Evolutionary conservation across 306 rosid genomes (phyloP).

Genomic region (Vicia faba): DNA sequence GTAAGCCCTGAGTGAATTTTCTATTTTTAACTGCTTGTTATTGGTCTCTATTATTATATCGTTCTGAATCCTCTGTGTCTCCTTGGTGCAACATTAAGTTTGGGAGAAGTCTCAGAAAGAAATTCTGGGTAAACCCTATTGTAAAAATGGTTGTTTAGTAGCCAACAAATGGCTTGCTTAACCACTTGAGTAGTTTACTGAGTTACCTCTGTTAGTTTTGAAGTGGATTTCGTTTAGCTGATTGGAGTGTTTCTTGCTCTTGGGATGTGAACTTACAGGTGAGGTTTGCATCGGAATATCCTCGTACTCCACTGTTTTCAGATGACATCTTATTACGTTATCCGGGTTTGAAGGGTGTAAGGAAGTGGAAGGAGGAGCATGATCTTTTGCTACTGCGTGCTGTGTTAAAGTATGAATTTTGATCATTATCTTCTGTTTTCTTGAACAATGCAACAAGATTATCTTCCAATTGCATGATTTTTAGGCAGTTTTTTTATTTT

Average conservation of each 20-base stretch:
- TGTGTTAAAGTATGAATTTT: slow-evolving; percentile 68
- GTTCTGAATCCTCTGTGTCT: neutral
- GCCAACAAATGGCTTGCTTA: neutral
- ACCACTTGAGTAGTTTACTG: neutral
- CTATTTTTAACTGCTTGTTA: slow-evolving; percentile 2
- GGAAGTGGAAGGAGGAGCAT: slow-evolving; percentile 90
- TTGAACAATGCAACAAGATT: slow-evolving; percentile 7
- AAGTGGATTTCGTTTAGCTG: slow-evolving; percentile 29
- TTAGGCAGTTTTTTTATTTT: slow-evolving; percentile 1
- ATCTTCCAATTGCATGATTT: slow-evolving; percentile 21
- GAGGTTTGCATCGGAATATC: slow-evolving; percentile 59
- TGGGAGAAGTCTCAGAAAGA: slow-evolving; percentile 15
- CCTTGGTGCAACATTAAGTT: neutral
- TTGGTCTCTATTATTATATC: slow-evolving; percentile 9
- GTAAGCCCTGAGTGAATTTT: slow-evolving; percentile 53
- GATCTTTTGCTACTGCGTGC: slow-evolving; percentile 73
- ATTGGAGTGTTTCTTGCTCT: slow-evolving; percentile 8
- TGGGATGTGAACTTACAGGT: slow-evolving; percentile 60
- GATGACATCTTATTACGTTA: slow-evolving; percentile 72
- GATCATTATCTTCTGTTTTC: slow-evolving; percentile 19
- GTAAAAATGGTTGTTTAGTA: neutral
- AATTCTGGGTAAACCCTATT: neutral
- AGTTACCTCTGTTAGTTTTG: neutral
- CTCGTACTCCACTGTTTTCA: slow-evolving; percentile 60
- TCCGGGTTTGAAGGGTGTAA: slow-evolving; percentile 82